phyloP scores from a whole-genome alignment of 2,329 filamentous ascomycete genomes.

The Dryadomyces sulphureus region DNA sequence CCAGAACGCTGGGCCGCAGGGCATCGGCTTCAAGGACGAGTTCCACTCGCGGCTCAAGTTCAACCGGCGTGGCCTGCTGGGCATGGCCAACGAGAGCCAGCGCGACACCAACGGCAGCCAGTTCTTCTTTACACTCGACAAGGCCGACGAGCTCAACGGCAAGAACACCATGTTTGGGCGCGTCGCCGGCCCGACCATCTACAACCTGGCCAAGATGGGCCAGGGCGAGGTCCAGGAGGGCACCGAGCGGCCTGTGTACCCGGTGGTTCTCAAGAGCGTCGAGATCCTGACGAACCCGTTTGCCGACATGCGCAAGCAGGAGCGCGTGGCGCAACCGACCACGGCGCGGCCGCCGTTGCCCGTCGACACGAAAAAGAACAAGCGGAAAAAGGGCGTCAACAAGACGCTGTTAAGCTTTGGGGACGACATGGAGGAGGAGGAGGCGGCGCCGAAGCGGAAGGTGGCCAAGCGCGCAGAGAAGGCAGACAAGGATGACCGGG shows the following conservation, averaged over 20 bases:
- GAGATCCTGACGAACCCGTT: slow-evolving; percentile 75
- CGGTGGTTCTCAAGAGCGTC: slow-evolving; percentile 58
- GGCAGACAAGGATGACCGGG: slow-evolving; percentile 13
- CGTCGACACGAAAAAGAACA: slow-evolving; percentile 41
- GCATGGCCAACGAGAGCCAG: slow-evolving; percentile 83
- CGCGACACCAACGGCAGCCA: slow-evolving; percentile 81
- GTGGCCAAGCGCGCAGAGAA: slow-evolving; percentile 13
- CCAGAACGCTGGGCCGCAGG: slow-evolving; percentile 41
- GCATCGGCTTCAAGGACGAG: slow-evolving; percentile 62
- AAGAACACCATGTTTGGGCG: slow-evolving; percentile 91
- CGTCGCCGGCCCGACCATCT: slow-evolving; percentile 86
- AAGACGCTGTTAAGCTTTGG: slow-evolving; percentile 71
- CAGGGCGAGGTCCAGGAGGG: slow-evolving; percentile 70
- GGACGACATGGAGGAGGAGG: slow-evolving; percentile 44
- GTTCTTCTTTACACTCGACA: slow-evolving; percentile 89
- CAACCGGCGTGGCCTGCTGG: slow-evolving; percentile 76
- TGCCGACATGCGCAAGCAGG: slow-evolving; percentile 61
- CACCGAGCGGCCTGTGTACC: slow-evolving; percentile 72
- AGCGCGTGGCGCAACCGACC: slow-evolving; percentile 35
- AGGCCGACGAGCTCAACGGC: slow-evolving; percentile 68
- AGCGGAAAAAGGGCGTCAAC: slow-evolving; percentile 42
- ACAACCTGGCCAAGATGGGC: slow-evolving; percentile 87
- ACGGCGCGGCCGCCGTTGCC: slow-evolving; percentile 24
- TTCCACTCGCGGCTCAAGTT: slow-evolving; percentile 87
- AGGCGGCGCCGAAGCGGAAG: slow-evolving; percentile 16